A percentile compares a stretch with the other conserved stretches of the same genome.
Conservation (phyloP, 192 early-diverging fungal genomes). For the Kickxella alabastrina region DNA sequence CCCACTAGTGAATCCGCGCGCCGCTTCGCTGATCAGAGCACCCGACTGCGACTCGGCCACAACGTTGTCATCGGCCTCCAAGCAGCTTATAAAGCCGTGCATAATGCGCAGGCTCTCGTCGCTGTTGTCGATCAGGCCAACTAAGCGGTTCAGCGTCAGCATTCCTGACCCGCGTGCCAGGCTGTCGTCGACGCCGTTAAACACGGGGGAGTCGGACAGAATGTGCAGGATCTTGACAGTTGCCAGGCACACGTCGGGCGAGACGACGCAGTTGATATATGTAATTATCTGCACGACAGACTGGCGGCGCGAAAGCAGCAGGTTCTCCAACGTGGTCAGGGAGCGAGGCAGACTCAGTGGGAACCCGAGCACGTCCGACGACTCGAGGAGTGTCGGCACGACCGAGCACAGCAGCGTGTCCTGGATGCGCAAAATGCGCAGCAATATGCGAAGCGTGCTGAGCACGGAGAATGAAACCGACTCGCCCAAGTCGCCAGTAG, state of each 20-base stretch:
- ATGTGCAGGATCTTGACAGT: conserved; percentile 65
- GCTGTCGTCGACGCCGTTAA: conserved; percentile 53
- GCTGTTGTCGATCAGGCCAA: conserved; percentile 63
- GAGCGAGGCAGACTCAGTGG: conserved; percentile 48
- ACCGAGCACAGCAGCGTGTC: conserved; percentile 65
- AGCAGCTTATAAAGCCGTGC: conserved; percentile 69
- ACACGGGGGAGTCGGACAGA: conserved; percentile 69
- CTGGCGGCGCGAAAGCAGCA: conserved; percentile 64
- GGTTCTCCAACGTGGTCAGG: conserved; percentile 74
- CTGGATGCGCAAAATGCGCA: conserved; percentile 70
- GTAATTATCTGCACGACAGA: conserved; percentile 74
- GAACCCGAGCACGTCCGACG: conserved; percentile 45
- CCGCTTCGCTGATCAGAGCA: conserved; percentile 32
- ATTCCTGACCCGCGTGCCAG: conserved; percentile 45
- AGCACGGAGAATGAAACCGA: conserved; percentile 36
- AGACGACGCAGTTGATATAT: conserved; percentile 61
- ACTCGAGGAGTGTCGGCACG: conserved; percentile 55
- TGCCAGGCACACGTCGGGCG: conserved; percentile 71
- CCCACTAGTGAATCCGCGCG: conserved; percentile 44
- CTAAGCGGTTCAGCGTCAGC: conserved; percentile 65
- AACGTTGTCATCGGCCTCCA: conserved; percentile 62
- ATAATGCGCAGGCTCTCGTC: conserved; percentile 66
- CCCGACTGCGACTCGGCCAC: conserved; percentile 36
- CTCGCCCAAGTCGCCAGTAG: conserved; percentile 15
- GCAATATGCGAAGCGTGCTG: conserved; percentile 58